Evolutionary conservation across 179 eudicot genomes (phyloP).

Genomic region (Gypsophila paniculata): DNA sequence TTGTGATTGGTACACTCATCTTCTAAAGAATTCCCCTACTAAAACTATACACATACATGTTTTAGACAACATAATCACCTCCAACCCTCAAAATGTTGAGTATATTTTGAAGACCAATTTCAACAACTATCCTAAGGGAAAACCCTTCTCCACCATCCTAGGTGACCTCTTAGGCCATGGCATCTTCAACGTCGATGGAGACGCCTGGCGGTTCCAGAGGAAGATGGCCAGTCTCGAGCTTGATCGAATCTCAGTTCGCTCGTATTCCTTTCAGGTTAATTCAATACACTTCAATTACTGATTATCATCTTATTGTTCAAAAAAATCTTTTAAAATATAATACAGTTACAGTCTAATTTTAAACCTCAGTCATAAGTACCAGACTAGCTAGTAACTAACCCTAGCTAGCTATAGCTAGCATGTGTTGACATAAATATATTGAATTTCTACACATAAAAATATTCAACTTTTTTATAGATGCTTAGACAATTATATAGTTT

Average conservation of each 20-base stretch:
- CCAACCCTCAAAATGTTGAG: conserved; percentile 60
- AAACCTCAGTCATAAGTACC: not conserved
- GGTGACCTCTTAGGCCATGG: conserved; percentile 69
- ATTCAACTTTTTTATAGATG: not conserved
- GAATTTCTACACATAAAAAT: not conserved
- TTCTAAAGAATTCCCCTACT: conserved; percentile 50
- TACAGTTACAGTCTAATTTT: not conserved
- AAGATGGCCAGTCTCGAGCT: conserved; percentile 78
- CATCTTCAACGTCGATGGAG: conserved; percentile 79
- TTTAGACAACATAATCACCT: conserved; percentile 54
- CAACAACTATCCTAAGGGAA: conserved; percentile 64
- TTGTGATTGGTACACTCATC: conserved; percentile 73
- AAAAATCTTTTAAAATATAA: too few species aligned
- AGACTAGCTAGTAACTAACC: not conserved
- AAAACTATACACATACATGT: conserved; percentile 66
- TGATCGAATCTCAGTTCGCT: conserved; percentile 41
- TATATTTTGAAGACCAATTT: conserved; percentile 71
- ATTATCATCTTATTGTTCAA: too few species aligned
- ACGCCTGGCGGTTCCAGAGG: conserved; percentile 64
- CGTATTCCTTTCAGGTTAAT: conserved; percentile 42
- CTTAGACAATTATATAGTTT: not conserved
- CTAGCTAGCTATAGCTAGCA: not conserved
- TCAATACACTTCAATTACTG: not conserved
- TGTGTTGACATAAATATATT: not conserved
- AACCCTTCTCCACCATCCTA: conserved; percentile 53